These are phyloP conservation scores for Santalum album DNA, from an alignment of 164 flowering plant species.

Conservation along the genomic window DNA sequence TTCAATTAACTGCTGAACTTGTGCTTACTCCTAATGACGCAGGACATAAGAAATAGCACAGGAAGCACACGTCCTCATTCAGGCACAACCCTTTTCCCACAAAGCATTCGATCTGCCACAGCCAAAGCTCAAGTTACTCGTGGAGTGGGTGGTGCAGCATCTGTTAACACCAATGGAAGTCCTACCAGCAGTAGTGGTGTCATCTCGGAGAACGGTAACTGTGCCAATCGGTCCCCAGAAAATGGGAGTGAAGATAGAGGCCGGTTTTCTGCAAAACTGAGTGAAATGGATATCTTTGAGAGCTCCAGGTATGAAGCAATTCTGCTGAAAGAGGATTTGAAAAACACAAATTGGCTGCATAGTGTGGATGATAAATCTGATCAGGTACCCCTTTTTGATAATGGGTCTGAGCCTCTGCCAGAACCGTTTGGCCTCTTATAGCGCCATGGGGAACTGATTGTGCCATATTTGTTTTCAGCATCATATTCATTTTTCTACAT, in stretches of 20 bases:
- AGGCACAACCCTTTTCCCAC: slow-evolving; percentile 68
- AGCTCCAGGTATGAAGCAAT: slow-evolving; percentile 88
- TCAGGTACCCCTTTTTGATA: slow-evolving; percentile 58
- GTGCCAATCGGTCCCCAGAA: slow-evolving; percentile 16
- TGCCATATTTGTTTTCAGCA: too few relatives aligned
- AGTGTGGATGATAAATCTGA: slow-evolving; percentile 63
- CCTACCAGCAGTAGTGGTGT: slow-evolving; percentile 16
- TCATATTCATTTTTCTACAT: too few relatives aligned
- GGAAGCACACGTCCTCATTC: slow-evolving; percentile 49
- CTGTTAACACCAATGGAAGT: slow-evolving; percentile 31
- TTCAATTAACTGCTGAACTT: background rate
- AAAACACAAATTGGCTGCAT: slow-evolving; percentile 84
- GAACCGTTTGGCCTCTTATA: slow-evolving; percentile 53
- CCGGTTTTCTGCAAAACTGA: slow-evolving; percentile 32
- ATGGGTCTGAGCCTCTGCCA: slow-evolving; percentile 72
- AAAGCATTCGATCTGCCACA: slow-evolving; percentile 65
- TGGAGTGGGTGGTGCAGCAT: slow-evolving; percentile 22
- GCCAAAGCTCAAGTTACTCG: slow-evolving; percentile 37
- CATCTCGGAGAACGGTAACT: slow-evolving; percentile 34
- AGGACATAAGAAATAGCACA: slow-evolving; percentile 72
- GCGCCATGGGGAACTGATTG: too few relatives aligned
- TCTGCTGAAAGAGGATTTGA: slow-evolving; percentile 75
- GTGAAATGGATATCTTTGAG: slow-evolving; percentile 56
- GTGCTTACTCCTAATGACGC: slow-evolving; percentile 3
- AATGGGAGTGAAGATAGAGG: slow-evolving; percentile 25